Conservation (phyloP, 2,329 filamentous ascomycete genomes). For the Cytospora piceae region DNA sequence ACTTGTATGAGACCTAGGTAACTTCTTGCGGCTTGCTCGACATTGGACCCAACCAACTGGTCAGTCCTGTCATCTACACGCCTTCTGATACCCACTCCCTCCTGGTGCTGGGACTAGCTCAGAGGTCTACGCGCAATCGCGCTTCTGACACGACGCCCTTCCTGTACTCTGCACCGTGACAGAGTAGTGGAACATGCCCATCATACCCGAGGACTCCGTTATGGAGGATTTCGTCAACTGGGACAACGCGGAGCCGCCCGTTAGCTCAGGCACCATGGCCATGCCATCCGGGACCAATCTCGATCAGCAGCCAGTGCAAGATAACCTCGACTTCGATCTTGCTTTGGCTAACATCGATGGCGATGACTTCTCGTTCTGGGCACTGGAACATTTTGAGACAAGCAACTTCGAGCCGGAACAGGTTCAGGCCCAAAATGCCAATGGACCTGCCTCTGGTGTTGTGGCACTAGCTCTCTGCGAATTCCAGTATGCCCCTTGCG, state of each 20-base stretch:
- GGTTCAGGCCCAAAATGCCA: constrained; percentile 1
- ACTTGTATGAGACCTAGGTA: neutral
- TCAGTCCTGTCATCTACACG: constrained; percentile 6
- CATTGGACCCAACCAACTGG: neutral
- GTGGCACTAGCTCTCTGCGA: constrained; percentile 45
- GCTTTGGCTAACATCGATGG: constrained; percentile 60
- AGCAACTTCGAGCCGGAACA: constrained; percentile 39
- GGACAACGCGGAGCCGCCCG: constrained; percentile 52
- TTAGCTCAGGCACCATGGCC: constrained; percentile 33
- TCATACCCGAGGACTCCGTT: constrained; percentile 30
- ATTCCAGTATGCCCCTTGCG: constrained; percentile 53
- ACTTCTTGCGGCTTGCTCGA: constrained; percentile 9
- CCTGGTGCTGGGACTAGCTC: neutral
- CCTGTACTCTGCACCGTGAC: constrained; percentile 20
- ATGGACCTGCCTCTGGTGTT: constrained; percentile 27
- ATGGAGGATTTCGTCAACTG: constrained; percentile 68
- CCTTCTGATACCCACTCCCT: constrained; percentile 7
- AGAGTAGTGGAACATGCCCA: constrained; percentile 29
- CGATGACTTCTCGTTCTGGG: constrained; percentile 63
- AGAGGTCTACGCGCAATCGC: neutral
- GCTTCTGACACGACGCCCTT: constrained; percentile 24
- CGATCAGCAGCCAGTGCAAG: constrained; percentile 32
- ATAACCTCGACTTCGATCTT: constrained; percentile 52
- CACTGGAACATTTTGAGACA: constrained; percentile 60
- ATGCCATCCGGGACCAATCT: constrained; percentile 42